phyloP scores from a whole-genome alignment of 2,329 filamentous ascomycete species.

The Colletotrichum ledebouriae region DNA sequence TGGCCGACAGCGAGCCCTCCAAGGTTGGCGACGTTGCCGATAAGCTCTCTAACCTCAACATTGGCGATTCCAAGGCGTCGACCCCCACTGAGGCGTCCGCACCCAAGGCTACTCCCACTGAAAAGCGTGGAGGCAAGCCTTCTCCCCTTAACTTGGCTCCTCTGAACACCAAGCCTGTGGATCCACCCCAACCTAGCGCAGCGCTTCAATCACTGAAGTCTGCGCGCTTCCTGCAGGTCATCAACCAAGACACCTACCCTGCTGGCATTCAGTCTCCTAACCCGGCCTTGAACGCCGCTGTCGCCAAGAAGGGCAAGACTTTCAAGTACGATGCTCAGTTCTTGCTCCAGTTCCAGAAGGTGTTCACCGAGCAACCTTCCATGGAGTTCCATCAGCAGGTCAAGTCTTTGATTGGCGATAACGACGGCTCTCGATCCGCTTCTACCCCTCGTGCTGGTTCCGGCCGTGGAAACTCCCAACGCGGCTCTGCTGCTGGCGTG shows the following conservation, averaged over 20 bases:
- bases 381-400: conserved; percentile 93
- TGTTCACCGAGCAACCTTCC: conserved; percentile 97
- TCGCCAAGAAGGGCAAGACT: conserved; percentile 81
- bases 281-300: conserved; percentile 86
- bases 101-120: conserved; percentile 65
- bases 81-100: conserved; percentile 60
- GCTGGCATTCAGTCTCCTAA: conserved; percentile 89
- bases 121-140: conserved; percentile 79
- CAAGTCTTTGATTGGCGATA: conserved; percentile 87
- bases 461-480: conserved; percentile 65
- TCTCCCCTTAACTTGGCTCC: conserved; percentile 87
- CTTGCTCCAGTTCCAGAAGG: conserved; percentile 93
- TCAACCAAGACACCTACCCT: conserved; percentile 85
- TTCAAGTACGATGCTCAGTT: conserved; percentile 98
- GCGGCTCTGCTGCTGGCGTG: conserved; percentile 62
- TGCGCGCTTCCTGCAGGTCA: conserved; percentile 86
- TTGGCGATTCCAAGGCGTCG: conserved; percentile 58
- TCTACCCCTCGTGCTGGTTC: conserved; percentile 71
- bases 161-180: conserved; percentile 85
- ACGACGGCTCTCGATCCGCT: conserved; percentile 73
- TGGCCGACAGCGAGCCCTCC: conserved; percentile 51
- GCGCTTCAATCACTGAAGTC: conserved; percentile 94
- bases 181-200: conserved; percentile 92
- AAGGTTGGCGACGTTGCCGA: conserved; percentile 57
- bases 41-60: conserved; percentile 66